Conservation (phyloP, 768 basidiomycete species). For the Tulasnella calospora region DNA sequence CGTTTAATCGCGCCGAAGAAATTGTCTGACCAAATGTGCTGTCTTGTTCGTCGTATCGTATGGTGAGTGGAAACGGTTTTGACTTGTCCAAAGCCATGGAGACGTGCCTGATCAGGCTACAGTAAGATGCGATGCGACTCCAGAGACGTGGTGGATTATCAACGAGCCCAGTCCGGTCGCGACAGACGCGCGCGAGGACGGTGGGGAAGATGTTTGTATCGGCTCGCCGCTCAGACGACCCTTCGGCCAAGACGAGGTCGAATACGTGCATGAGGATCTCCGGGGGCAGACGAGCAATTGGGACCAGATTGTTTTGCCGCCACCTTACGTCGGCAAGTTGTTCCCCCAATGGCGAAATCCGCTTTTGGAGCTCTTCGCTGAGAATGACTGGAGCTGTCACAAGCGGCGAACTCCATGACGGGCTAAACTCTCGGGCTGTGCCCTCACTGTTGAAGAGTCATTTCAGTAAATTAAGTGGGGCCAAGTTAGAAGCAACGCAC, state of each 20-base stretch:
- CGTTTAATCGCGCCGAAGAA: neutral
- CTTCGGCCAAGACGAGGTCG: neutral
- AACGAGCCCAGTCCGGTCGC: neutral
- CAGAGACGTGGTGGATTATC: neutral
- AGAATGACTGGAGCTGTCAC: neutral
- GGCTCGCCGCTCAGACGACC: neutral
- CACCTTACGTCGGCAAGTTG: neutral
- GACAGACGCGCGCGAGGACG: neutral
- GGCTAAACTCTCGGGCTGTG: neutral
- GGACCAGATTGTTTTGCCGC: neutral
- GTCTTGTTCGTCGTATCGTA: neutral
- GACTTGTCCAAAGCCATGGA: neutral
- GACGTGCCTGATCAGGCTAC: neutral
- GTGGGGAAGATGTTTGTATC: neutral
- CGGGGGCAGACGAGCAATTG: neutral
- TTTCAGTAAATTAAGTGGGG: neutral
- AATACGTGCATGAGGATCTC: neutral
- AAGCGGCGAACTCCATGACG: neutral
- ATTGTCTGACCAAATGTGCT: neutral
- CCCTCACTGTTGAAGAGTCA: no score
- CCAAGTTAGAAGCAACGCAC: neutral
- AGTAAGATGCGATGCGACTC: neutral
- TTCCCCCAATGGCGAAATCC: neutral
- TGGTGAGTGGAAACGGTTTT: neutral
- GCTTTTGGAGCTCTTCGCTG: neutral